phyloP scores from a whole-genome alignment of 208 protist genomes.

The Wallacemonas collosoma region DNA sequence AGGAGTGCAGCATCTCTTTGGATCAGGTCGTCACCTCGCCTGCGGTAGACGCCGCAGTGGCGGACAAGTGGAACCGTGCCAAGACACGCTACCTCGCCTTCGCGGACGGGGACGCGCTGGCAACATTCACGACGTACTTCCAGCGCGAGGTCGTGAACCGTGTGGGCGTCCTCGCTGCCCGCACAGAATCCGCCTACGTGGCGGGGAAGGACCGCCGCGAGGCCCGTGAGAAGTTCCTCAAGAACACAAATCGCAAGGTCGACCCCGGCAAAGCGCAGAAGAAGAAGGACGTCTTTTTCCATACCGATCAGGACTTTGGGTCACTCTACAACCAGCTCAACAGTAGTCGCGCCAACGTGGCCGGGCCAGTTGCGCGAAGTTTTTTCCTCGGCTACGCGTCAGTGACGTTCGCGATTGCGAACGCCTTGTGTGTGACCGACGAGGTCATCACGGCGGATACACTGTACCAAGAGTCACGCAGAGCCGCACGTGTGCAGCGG shows the following conservation, averaged over 20 bases:
- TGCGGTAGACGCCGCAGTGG: neutral
- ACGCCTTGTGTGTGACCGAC: neutral
- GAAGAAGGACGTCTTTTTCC: conserved; percentile 13
- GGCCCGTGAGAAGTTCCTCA: conserved; percentile 11
- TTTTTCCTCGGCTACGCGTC: conserved; percentile 13
- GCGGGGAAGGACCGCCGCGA: conserved; percentile 11
- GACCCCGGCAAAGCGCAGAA: conserved; percentile 5
- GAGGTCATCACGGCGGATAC: neutral
- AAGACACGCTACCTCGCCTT: conserved; percentile 9
- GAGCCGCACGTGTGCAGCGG: neutral
- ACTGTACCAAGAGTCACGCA: neutral
- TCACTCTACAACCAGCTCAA: conserved; percentile 5
- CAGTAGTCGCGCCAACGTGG: neutral
- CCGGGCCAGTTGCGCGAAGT: neutral
- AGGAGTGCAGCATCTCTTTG: conserved; percentile 11
- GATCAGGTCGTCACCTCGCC: conserved; percentile 3
- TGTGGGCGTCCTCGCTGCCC: neutral
- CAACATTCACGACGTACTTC: conserved; percentile 12
- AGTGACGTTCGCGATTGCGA: conserved; percentile 6
- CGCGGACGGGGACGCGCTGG: neutral
- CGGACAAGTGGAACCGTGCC: neutral
- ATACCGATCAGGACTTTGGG: conserved; percentile 7
- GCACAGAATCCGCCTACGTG: conserved; percentile 5
- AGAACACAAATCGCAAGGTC: neutral
- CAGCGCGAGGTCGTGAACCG: conserved; percentile 9